A percentile compares a stretch with the other conserved stretches of the same genome.
Conservation (phyloP, 2,329 filamentous ascomycete species). For the Penicillium thymicola region DNA sequence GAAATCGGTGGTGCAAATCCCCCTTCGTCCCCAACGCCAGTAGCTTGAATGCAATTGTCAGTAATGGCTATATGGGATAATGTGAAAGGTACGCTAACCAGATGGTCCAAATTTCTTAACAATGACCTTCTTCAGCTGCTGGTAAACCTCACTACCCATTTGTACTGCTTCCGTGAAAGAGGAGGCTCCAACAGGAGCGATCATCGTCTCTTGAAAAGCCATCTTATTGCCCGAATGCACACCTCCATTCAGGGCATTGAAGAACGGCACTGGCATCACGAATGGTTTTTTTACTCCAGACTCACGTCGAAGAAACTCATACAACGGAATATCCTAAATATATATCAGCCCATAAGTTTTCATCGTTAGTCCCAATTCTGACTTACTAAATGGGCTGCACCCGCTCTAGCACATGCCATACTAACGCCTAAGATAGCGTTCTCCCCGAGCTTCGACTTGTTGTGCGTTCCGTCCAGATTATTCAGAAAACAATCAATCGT, state of each 20-base stretch:
- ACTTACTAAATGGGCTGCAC: background rate
- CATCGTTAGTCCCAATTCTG: background rate
- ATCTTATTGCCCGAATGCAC: constrained; percentile 41
- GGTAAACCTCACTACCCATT: constrained; percentile 35
- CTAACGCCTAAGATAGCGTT: background rate
- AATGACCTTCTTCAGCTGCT: constrained; percentile 30
- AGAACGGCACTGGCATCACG: constrained; percentile 56
- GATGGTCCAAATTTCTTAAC: constrained; percentile 28
- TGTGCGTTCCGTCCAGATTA: background rate
- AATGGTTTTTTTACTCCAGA: background rate
- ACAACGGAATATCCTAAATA: background rate
- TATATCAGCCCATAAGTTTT: background rate
- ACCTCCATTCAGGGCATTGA: constrained; percentile 58
- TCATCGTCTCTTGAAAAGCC: constrained; percentile 49
- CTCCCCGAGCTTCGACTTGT: background rate
- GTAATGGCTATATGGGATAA: too few relatives aligned
- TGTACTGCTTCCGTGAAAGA: constrained; percentile 20
- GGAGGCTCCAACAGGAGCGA: constrained; percentile 11
- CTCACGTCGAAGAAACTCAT: background rate
- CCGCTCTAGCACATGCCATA: background rate
- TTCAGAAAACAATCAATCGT: background rate
- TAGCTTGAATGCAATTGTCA: constrained; percentile 9
- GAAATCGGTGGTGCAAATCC: constrained; percentile 39
- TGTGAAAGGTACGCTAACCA: constrained; percentile 11
- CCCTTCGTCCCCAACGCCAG: constrained; percentile 38